These are phyloP conservation scores for Kuraishia molischiana DNA, from an alignment of 805 yeast genomes.

Conservation along the genomic window DNA sequence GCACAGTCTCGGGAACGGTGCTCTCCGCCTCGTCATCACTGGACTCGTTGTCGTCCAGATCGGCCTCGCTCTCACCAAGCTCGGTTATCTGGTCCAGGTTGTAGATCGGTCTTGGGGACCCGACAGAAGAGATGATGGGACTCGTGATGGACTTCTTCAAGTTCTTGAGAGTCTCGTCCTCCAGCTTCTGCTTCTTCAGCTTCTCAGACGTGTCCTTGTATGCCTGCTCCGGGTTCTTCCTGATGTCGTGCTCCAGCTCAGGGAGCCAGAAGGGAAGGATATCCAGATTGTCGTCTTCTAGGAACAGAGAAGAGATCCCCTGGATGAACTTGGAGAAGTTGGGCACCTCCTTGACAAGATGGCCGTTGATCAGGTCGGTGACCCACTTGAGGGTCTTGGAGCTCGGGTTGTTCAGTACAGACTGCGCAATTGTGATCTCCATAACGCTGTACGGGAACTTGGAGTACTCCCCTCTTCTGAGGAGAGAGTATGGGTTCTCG, in stretches of 20 bases:
- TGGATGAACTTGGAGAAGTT: slow-evolving; percentile 89
- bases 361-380: slow-evolving; percentile 72
- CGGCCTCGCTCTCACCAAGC: slow-evolving; percentile 28
- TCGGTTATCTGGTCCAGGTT: slow-evolving; percentile 22
- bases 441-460: slow-evolving; percentile 82
- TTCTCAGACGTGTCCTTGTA: slow-evolving; percentile 55
- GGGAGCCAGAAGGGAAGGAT: slow-evolving; percentile 92
- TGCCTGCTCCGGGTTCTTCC: slow-evolving; percentile 72
- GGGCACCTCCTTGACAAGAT: slow-evolving; percentile 88
- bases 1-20: slow-evolving; percentile 6
- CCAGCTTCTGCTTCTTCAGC: slow-evolving; percentile 34
- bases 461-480: slow-evolving; percentile 78
- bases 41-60: slow-evolving; percentile 50
- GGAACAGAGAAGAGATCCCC: slow-evolving; percentile 80
- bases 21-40: slow-evolving; percentile 21
- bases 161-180: slow-evolving; percentile 23
- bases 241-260: slow-evolving; percentile 72
- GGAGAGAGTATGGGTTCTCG: slow-evolving; percentile 55
- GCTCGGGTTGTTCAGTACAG: slow-evolving; percentile 39
- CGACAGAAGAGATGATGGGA: not conserved
- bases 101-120: slow-evolving; percentile 4
- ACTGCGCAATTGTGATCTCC: slow-evolving; percentile 58
- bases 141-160: slow-evolving; percentile 24
- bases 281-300: slow-evolving; percentile 86
- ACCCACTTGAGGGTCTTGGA: slow-evolving; percentile 57